Percentiles rank a stretch among this genome's conserved stretches.
phyloP scores from a whole-genome alignment of 371 early-diverging fungal genomes.

The Parasitella parasitica region DNA sequence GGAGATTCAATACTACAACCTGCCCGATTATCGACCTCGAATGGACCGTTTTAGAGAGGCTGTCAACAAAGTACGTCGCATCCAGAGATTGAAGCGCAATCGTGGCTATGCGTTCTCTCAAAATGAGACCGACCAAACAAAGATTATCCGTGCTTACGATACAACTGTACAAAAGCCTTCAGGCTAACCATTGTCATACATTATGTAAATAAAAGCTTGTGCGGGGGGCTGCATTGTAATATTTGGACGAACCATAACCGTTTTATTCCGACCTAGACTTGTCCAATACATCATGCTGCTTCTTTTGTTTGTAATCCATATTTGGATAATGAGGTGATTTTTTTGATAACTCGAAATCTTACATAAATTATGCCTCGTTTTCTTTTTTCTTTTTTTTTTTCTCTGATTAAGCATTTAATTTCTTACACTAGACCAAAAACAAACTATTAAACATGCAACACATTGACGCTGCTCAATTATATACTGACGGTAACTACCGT shows the following conservation, averaged over 20 bases:
- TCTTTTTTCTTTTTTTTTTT: not conserved
- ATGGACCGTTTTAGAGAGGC: constrained; percentile 95
- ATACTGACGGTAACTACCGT: constrained; percentile 20
- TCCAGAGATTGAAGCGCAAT: constrained; percentile 85
- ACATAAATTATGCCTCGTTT: constrained; percentile 3
- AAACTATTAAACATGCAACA: constrained; percentile 18
- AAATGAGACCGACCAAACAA: constrained; percentile 91
- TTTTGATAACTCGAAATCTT: not conserved
- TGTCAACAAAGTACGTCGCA: constrained; percentile 88
- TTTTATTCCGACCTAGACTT: constrained; percentile 1
- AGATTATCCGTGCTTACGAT: constrained; percentile 91
- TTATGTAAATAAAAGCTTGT: not conserved
- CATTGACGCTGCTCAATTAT: constrained; percentile 17
- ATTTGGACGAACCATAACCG: not conserved
- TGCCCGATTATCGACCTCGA: constrained; percentile 90
- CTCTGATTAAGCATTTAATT: too few relatives aligned
- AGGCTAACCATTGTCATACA: constrained; percentile 50
- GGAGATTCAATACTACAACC: constrained; percentile 94
- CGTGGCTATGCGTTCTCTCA: constrained; percentile 96
- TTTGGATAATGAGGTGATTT: constrained; percentile 15
- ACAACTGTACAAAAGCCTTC: constrained; percentile 87
- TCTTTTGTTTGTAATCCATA: constrained; percentile 15
- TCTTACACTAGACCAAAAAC: not conserved
- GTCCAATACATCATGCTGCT: not conserved
- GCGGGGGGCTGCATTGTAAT: not conserved